Conservation (phyloP, 202 grass and related monocot genomes). For the Cymbopogon flexuosus region DNA sequence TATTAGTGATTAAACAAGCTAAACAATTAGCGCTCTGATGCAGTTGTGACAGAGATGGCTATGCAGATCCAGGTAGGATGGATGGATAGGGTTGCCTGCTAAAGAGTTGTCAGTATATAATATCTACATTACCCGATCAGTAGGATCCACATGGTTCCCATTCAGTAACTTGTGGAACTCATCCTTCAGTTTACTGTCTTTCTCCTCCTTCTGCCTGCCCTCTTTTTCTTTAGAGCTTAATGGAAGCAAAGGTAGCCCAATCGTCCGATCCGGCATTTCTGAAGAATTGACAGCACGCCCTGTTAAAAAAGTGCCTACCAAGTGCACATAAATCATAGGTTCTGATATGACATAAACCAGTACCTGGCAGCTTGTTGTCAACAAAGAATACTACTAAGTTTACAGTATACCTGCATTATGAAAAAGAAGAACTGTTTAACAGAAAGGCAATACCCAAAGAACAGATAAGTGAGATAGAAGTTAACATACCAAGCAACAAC, state of each 20-base stretch:
- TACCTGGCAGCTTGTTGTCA: conserved; percentile 85
- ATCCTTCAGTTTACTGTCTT: conserved; percentile 52
- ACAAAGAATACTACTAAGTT: conserved; percentile 89
- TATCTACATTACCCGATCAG: conserved; percentile 63
- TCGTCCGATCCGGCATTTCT: conserved; percentile 91
- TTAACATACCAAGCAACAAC: conserved; percentile 80
- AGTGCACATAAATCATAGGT: background rate
- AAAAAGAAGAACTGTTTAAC: background rate
- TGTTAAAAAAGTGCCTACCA: background rate
- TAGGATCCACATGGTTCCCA: conserved; percentile 65
- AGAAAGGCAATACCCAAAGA: background rate
- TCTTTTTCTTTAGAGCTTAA: conserved; percentile 72
- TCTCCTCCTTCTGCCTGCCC: conserved; percentile 46
- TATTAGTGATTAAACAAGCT: background rate
- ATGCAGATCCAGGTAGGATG: background rate
- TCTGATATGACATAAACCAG: background rate
- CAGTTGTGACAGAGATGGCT: background rate
- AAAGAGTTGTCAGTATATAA: background rate
- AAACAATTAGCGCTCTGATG: background rate
- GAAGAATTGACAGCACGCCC: background rate
- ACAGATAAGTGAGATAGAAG: background rate
- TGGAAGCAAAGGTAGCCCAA: conserved; percentile 57
- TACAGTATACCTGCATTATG: conserved; percentile 68
- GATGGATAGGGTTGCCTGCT: background rate
- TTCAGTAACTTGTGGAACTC: conserved; percentile 74